Base-by-base conservation (phyloP, 495 filamentous ascomycete genomes). In the Ramalina intermedia region DNA sequence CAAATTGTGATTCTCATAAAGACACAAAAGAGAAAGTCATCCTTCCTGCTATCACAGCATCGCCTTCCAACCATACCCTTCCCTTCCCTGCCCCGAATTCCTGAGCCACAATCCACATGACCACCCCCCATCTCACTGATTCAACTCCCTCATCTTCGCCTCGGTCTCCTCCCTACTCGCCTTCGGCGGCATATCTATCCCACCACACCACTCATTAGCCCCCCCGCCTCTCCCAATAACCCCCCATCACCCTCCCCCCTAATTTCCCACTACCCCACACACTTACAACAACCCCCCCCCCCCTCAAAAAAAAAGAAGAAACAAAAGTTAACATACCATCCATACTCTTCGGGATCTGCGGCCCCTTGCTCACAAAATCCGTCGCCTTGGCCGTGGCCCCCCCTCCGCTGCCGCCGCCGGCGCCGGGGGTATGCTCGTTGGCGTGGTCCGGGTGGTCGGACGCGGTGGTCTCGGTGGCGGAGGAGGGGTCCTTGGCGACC, bases 131-230 rank as follows among this genome's bases (percentile, higher is more conserved):
- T 37, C 42, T 59, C 70, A 72, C 62, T 82, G 77, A 67, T 85
- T 85, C 55, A 87, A 55, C 55, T 77, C 74, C 56, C 77, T 64
- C 40, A 73, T 75, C 60, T 75, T 81, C 4, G 73, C 78, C 52
- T 71, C 66, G 37, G 79, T 73, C 55, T 87, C 81, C 58, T 84
- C 80, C 59, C 76, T 79, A n/a, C 80, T 69, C 18, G 68, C 72
- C 56, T 72, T 74, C 43, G 73, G 67, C 23, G 70, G 71, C 62
- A 80, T 66, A 18, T 77, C 70, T 69, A 59, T 21, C 13, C 52
- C 6, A 16, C 14, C 18, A n/a, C n/a, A n/a, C 14, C 7, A 21
- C 37, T 7, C 14, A 26, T 20, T n/a, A 47, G 37, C 21, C 20
- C 13, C 1, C n/a, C 38, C 38, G 2, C 20, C 1, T 6, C 18